Base-by-base conservation (phyloP, 176 grass and related monocot species). In the Triticum turgidum region DNA sequence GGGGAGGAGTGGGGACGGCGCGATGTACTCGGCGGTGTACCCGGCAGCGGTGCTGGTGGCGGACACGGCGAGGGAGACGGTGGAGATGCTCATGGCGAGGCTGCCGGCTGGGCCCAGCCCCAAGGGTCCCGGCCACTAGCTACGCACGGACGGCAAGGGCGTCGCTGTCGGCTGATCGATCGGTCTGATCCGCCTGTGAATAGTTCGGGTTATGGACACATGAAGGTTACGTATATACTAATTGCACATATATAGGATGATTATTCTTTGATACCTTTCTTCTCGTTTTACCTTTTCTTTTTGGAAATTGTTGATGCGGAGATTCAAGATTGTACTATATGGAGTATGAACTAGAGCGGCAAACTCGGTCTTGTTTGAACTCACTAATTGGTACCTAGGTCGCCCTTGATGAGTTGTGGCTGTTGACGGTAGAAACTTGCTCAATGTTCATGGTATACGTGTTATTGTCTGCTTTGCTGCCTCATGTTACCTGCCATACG, bases 91-190 rank as follows among this genome's bases (percentile, higher is more conserved):
- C 86, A 61, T 93, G 73, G 95, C 86, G 56, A 92, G 81, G 82
- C 47, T 93, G 79, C 92, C 90, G 39, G 90, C 95, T 2, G 95
- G 95, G 20, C 80, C 95, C 7, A 94, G 95, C 83, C 90, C 89
- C 42, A 45, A 45, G 42, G 42, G 42, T 3, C 42, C 42, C 42
- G 42, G 42, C 42, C 42, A 45, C 42, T 94, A 94, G 89, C 12
- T 66, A 18, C 44, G 12, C 18, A 41, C 38, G 34, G 7, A 30
- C 41, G 2, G 37, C 38, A 3, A 8, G 6, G 51, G 54, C 0
- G 54, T 54, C 51, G 51, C 51, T 17, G 52, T 20, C 52, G 52
- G 17, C 6, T 58, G 2, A 58, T 58, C 6, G 68, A 42, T 44
- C 9, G 66, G 18, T 1, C 51, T 11, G 24, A 71, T n/a, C 18